A percentile compares a stretch with the other conserved stretches of the same genome.
phyloP scores from a whole-genome alignment of 352 stramenopile genomes.

The Pythium sp. region DNA sequence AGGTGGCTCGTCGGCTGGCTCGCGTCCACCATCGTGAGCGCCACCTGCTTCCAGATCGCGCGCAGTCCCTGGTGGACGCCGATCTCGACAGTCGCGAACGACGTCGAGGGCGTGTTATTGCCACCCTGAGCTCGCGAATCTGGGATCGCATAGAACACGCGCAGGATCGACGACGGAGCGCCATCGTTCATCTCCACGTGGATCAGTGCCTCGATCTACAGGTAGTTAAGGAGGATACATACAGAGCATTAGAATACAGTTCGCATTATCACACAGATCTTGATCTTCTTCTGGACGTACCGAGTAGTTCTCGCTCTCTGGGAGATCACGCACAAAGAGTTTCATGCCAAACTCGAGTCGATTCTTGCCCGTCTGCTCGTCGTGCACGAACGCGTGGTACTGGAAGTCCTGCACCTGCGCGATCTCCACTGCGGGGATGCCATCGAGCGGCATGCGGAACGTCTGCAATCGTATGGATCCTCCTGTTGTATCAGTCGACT shows the following conservation, averaged over 20 bases:
- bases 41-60: conserved; percentile 54
- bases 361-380: conserved; percentile 23
- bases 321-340: conserved; percentile 43
- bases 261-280: background rate
- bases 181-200: conserved; percentile 38
- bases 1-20: conserved; percentile 23
- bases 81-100: conserved; percentile 35
- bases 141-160: conserved; percentile 41
- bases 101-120: conserved; percentile 1
- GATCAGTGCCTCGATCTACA: conserved; percentile 42
- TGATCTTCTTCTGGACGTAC: conserved; percentile 28
- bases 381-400: conserved; percentile 44
- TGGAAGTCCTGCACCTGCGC: conserved; percentile 55
- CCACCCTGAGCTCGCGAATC: background rate
- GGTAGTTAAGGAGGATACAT: background rate
- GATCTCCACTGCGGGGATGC: conserved; percentile 42
- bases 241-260: background rate
- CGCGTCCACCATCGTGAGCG: conserved; percentile 39
- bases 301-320: conserved; percentile 55
- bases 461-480: conserved; percentile 52
- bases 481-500: background rate
- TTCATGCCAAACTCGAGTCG: conserved; percentile 74
- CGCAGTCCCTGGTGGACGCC: conserved; percentile 48
- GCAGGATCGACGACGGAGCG: conserved; percentile 28
- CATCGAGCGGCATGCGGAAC: conserved; percentile 54